phyloP scores from a whole-genome alignment of 306 rosid species.

The Lagenaria siceraria region DNA sequence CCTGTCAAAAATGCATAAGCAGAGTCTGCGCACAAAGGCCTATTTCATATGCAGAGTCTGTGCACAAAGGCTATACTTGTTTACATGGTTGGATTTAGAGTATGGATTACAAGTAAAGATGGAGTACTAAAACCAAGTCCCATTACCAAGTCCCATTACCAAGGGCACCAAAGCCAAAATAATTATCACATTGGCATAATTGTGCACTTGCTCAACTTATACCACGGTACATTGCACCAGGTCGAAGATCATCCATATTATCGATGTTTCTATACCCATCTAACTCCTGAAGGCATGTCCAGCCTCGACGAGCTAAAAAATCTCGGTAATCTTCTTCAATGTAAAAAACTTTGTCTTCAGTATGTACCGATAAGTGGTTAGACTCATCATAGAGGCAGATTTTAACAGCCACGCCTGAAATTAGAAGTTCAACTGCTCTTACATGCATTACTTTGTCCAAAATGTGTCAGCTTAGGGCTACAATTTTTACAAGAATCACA shows the following conservation, averaged over 20 bases:
- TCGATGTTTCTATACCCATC: constrained; percentile 73
- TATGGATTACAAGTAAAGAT: constrained; percentile 4
- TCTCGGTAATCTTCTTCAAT: constrained; percentile 83
- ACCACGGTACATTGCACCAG: constrained; percentile 80
- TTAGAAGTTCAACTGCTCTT: constrained; percentile 16
- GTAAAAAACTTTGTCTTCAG: constrained; percentile 77
- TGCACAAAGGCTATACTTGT: neutral
- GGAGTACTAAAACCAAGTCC: neutral
- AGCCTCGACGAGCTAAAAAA: constrained; percentile 61
- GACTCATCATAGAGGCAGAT: constrained; percentile 71
- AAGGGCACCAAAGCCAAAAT: neutral
- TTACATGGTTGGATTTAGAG: neutral
- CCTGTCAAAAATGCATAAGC: constrained; percentile 9
- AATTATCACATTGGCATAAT: neutral
- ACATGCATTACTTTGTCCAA: neutral
- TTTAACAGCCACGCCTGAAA: constrained; percentile 76
- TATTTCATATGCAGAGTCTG: neutral
- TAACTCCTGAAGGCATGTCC: constrained; percentile 71
- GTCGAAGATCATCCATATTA: constrained; percentile 84
- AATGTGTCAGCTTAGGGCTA: neutral
- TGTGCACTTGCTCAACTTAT: constrained; percentile 35
- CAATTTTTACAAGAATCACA: neutral
- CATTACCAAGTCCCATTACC: neutral
- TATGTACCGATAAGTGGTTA: constrained; percentile 63
- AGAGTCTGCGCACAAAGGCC: neutral